These are phyloP conservation scores for sweet orange (Citrus sinensis) DNA, from an alignment of 345 rosid genomes.

Conservation along the genomic window DNA sequence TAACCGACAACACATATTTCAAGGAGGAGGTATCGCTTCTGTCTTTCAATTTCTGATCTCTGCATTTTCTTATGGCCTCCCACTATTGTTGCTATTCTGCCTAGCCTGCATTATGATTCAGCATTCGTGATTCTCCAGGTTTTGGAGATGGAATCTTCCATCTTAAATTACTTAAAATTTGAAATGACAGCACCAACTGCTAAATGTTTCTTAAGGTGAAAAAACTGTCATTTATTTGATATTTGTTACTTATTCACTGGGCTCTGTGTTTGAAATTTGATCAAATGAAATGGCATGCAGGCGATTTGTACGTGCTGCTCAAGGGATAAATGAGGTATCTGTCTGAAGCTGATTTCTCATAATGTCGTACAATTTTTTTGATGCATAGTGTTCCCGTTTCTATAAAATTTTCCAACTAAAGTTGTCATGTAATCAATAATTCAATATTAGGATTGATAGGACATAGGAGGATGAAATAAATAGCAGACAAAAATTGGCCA, in stretches of 20 bases:
- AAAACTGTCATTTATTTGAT: not conserved
- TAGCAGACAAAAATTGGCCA: not conserved
- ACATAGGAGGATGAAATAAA: not conserved
- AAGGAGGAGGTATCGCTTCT: constrained; percentile 62
- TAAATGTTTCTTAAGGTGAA: constrained; percentile 85
- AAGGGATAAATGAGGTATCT: constrained; percentile 71
- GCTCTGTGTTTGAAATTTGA: constrained; percentile 12
- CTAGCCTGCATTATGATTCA: not conserved
- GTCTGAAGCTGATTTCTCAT: not conserved
- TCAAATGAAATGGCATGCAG: constrained; percentile 36
- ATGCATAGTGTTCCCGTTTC: not conserved
- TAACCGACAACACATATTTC: constrained; percentile 89
- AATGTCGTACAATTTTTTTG: not conserved
- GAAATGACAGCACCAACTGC: constrained; percentile 90
- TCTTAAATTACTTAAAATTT: constrained; percentile 81
- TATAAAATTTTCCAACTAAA: not conserved
- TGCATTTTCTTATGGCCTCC: not conserved
- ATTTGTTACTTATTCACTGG: not conserved
- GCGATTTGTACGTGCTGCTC: constrained; percentile 87
- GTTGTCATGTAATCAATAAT: not conserved
- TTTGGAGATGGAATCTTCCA: constrained; percentile 87
- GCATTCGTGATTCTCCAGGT: constrained; percentile 37
- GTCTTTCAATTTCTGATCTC: not conserved
- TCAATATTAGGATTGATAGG: not conserved
- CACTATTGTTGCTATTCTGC: not conserved